phyloP scores from a whole-genome alignment of 495 filamentous ascomycete species.

The Neurospora intermedia region DNA sequence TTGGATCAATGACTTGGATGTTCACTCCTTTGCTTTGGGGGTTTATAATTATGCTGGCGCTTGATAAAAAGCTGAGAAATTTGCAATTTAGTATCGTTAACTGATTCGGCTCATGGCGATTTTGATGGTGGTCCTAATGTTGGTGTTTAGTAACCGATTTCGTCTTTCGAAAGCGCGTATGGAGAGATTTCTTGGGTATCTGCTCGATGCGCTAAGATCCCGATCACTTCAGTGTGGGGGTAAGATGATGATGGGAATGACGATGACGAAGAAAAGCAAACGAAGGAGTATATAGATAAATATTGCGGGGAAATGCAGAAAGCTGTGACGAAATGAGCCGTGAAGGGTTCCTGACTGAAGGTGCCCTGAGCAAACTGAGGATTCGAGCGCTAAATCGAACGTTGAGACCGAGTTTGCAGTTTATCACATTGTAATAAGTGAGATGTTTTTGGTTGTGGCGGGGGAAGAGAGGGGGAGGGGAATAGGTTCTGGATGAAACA shows the following conservation, averaged over 20 bases:
- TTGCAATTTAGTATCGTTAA: neutral
- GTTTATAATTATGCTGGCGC: neutral
- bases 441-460: neutral
- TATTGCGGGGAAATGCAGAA: neutral
- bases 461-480: neutral
- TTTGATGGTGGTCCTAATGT: neutral
- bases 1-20: neutral
- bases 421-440: neutral
- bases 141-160: neutral
- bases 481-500: neutral
- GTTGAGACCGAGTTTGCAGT: neutral
- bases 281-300: neutral
- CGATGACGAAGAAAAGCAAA: neutral
- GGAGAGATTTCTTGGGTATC: neutral
- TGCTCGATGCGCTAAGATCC: neutral
- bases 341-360: neutral
- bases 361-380: neutral
- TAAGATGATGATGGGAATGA: neutral
- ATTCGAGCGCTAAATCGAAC: neutral
- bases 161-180: neutral
- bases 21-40: neutral
- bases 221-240: neutral
- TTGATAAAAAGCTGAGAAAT: neutral
- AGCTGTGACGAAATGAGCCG: neutral
- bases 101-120: neutral